A percentile compares a stretch with the other conserved stretches of the same genome.
Conservation (phyloP, 805 yeast genomes). For the Debaryomyces tyrocola region DNA sequence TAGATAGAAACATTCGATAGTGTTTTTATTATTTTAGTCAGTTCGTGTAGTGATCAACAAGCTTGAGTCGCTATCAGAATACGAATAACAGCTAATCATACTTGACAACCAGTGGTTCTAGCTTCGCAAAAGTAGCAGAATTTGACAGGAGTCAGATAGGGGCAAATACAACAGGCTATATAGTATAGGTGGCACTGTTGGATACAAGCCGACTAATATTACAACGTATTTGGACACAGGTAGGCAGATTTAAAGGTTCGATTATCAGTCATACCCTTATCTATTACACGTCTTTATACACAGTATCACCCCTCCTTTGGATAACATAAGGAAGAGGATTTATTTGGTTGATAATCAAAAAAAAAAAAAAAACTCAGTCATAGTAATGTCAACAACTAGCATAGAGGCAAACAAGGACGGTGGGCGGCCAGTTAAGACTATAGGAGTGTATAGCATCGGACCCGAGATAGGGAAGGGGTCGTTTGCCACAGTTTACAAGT, state of each 20-base stretch:
- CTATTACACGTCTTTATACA: neutral
- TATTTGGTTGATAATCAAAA: neutral
- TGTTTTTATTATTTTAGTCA: neutral
- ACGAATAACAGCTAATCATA: too few species aligned
- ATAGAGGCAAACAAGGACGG: neutral
- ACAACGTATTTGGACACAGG: too few species aligned
- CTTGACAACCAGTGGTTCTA: too few species aligned
- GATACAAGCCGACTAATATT: too few species aligned
- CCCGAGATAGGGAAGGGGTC: conserved; percentile 93
- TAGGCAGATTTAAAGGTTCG: too few species aligned
- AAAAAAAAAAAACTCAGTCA: neutral
- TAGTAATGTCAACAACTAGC: neutral
- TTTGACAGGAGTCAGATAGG: too few species aligned
- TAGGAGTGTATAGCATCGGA: conserved; percentile 60
- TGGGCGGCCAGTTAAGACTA: conserved; percentile 6
- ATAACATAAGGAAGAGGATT: neutral
- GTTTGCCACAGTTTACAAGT: conserved; percentile 93
- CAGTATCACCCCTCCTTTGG: neutral
- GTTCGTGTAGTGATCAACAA: too few species aligned
- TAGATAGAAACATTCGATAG: neutral
- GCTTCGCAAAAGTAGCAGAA: too few species aligned
- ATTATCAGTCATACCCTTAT: neutral
- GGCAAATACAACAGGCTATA: too few species aligned
- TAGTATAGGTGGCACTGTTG: too few species aligned
- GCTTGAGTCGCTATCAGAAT: too few species aligned